Evolutionary conservation across 179 eudicot species (phyloP), one percentile per base, ranked within the genome.

Genomic region (Nepenthes alata): DNA sequence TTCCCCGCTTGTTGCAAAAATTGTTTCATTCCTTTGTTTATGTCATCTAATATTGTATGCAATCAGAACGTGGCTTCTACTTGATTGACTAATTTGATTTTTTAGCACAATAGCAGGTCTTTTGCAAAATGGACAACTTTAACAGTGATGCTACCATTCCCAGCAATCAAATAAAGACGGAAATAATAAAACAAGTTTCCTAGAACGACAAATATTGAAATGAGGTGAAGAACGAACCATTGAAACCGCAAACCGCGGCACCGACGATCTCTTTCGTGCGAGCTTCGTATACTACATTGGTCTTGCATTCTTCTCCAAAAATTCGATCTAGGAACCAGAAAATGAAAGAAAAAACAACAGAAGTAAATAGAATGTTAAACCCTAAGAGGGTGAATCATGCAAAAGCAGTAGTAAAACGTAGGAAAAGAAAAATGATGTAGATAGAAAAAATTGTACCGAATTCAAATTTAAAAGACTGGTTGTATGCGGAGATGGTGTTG

Each of bases 231-330:
- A 47, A 57, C 8, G 12, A 66, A 93, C 98, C 98, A 61, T 93
- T 93, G 51, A 93, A 93, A 39, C 98, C 98, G 37, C 77, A 72
- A 70, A 91, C 91, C 6, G 96, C 96, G 2, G 98, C 96, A 1
- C 76, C 75, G 11, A 93, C 98, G 47, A 93, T 86, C 35, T 86
- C 88, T 65, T 77, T 74, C 1, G 95, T 89, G 6, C 88, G 82
- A 62, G 87, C 78, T 61, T 77, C 78, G 44, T 89, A 93, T 0
- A 93, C 89, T 52, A 89, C 87, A n/a, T 57, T 64, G 9, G 95
- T 93, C 66, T 59, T 85, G 50, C 89, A 83, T 3, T 83, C 79
- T 74, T 89, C 93, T 10, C 87, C 85, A 55, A 89, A 93, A 45
- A 93, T 76, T 45, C 80, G 78, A 67, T 91, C 98, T 91, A 66